phyloP scores from a whole-genome alignment of 164 flowering plant species.

The Echeveria elegans region DNA sequence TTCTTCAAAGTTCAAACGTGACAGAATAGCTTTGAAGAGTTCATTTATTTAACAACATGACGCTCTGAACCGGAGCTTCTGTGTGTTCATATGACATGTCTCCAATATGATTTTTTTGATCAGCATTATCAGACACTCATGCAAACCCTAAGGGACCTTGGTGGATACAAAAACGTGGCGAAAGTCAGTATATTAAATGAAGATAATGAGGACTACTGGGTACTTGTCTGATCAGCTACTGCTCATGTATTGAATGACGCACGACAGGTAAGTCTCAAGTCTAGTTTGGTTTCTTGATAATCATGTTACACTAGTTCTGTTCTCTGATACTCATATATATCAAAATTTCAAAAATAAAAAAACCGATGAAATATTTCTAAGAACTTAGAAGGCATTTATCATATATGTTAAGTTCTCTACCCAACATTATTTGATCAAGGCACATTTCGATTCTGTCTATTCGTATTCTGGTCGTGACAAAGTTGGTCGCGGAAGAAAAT shows the following conservation, averaged over 20 bases:
- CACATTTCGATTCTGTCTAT: not conserved
- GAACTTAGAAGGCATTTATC: too few relatives aligned
- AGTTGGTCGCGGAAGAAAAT: not conserved
- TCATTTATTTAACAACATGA: not conserved
- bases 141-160: not conserved
- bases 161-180: not conserved
- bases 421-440: not conserved
- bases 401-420: too few relatives aligned
- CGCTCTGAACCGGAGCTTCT: not conserved
- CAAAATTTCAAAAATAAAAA: not conserved
- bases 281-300: not conserved
- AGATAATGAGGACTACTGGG: not conserved
- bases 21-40: not conserved
- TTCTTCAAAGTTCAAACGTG: not conserved
- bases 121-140: constrained; percentile 1
- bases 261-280: not conserved
- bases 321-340: not conserved
- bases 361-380: too few relatives aligned
- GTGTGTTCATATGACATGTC: not conserved
- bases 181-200: not conserved
- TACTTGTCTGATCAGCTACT: not conserved
- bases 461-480: not conserved
- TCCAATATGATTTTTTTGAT: not conserved
- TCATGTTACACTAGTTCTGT: not conserved
- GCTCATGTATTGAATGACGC: not conserved